Percentiles rank a stretch among this genome's conserved stretches.
These are phyloP conservation scores for Ramaria rubella DNA, from an alignment of 768 basidiomycete genomes.

Conservation along the genomic window DNA sequence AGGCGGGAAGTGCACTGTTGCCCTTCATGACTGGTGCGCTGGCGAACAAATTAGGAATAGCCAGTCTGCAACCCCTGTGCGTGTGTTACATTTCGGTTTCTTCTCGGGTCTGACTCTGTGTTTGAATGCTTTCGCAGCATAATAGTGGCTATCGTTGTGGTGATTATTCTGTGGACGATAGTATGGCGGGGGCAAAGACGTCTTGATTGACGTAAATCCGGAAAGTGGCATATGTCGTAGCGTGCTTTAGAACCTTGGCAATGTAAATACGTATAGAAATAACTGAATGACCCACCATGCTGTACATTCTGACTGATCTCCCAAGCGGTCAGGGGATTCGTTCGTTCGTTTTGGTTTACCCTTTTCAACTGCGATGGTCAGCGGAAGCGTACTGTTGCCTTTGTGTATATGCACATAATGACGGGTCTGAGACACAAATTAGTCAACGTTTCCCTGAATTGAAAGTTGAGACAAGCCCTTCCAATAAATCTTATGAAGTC, in stretches of 20 bases:
- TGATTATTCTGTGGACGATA: slow-evolving; percentile 51
- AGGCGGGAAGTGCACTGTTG: slow-evolving; percentile 63
- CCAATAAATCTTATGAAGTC: too few species aligned
- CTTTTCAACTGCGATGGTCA: too few species aligned
- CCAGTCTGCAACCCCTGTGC: slow-evolving; percentile 56
- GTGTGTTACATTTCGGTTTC: slow-evolving; percentile 21
- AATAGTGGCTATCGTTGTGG: slow-evolving; percentile 53
- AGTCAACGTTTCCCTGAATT: too few species aligned
- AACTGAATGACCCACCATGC: too few species aligned
- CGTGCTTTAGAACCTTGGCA: neutral
- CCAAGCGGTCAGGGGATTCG: too few species aligned
- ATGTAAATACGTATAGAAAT: neutral
- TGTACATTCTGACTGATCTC: too few species aligned
- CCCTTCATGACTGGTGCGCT: slow-evolving; percentile 72
- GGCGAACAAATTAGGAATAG: slow-evolving; percentile 54
- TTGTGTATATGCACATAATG: too few species aligned
- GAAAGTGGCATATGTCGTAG: too few species aligned
- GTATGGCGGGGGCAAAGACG: slow-evolving; percentile 30
- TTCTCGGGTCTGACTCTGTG: neutral
- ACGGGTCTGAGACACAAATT: too few species aligned
- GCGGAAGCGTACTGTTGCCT: too few species aligned
- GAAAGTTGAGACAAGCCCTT: too few species aligned
- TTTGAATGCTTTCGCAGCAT: slow-evolving; percentile 30
- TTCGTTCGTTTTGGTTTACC: too few species aligned
- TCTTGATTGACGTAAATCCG: slow-evolving; percentile 9